phyloP scores from a whole-genome alignment of 192 early-diverging fungal species.

The Chytriomyces confervae region DNA sequence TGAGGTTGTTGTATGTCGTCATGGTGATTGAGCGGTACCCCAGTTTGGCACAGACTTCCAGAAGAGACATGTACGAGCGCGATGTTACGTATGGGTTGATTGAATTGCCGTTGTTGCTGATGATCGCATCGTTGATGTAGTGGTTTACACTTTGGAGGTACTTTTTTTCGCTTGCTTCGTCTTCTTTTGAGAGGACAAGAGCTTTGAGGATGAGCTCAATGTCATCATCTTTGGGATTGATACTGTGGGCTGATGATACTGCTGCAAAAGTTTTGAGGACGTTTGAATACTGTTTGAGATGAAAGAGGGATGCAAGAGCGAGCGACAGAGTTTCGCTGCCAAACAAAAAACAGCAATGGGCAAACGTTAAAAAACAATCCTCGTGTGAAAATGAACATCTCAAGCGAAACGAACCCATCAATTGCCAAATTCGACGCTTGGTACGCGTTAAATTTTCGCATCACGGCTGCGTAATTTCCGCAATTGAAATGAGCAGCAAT shows the following conservation, averaged over 20 bases:
- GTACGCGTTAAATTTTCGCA: neutral
- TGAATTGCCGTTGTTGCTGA: neutral
- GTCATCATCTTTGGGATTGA: neutral
- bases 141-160: neutral
- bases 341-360: neutral
- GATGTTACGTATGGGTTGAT: neutral
- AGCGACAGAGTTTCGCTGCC: neutral
- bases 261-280: constrained; percentile 2
- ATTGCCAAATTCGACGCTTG: neutral
- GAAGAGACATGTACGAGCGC: neutral
- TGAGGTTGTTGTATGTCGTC: constrained; percentile 4
- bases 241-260: neutral
- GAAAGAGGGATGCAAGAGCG: neutral
- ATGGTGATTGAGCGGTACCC: constrained; percentile 1
- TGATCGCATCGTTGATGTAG: neutral
- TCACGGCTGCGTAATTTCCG: constrained; percentile 12
- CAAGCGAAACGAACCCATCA: neutral
- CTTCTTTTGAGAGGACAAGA: neutral
- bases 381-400: too few relatives aligned
- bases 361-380: neutral
- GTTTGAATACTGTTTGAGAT: neutral
- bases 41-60: neutral
- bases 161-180: neutral
- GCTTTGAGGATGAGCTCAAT: neutral
- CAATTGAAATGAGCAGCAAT: constrained; percentile 10